Percentiles rank a stretch among this genome's conserved stretches.
These are phyloP conservation scores for Pugionium dolabratum DNA, from an alignment of 345 rosid genomes.

Conservation along the genomic window DNA sequence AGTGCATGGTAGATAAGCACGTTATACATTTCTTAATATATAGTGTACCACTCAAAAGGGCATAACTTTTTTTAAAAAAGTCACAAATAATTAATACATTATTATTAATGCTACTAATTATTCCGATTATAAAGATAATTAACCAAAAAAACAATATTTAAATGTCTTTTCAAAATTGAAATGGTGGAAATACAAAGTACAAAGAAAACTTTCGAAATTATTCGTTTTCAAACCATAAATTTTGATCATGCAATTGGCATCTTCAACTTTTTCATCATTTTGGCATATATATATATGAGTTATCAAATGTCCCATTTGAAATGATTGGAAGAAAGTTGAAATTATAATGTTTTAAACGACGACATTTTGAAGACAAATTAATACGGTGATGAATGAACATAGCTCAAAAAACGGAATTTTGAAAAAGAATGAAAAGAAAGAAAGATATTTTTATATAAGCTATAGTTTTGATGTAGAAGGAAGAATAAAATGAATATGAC, in stretches of 20 bases:
- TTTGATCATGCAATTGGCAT: neutral
- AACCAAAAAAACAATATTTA: no score
- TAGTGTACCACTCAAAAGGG: neutral
- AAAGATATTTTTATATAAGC: constrained; percentile 21
- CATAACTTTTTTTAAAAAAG: neutral
- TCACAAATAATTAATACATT: no score
- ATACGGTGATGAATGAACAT: constrained; percentile 35
- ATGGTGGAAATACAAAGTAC: neutral
- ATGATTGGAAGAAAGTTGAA: constrained; percentile 9
- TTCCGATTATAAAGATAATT: neutral
- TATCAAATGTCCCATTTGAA: constrained; percentile 17
- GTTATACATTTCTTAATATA: neutral
- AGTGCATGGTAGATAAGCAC: constrained; percentile 24
- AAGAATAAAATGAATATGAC: constrained; percentile 35
- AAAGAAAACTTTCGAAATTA: neutral
- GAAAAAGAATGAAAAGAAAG: constrained; percentile 9
- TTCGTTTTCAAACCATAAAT: neutral
- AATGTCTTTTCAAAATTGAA: neutral
- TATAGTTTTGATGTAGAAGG: constrained; percentile 20
- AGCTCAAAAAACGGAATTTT: constrained; percentile 28
- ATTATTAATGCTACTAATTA: neutral
- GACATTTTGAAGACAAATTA: constrained; percentile 12
- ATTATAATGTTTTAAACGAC: neutral
- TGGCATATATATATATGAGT: constrained; percentile 6
- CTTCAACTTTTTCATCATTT: neutral